A percentile compares a stretch with the other conserved stretches of the same genome.
These are phyloP conservation scores for Salix arbutifolia DNA, from an alignment of 345 rosid species.

Conservation along the genomic window DNA sequence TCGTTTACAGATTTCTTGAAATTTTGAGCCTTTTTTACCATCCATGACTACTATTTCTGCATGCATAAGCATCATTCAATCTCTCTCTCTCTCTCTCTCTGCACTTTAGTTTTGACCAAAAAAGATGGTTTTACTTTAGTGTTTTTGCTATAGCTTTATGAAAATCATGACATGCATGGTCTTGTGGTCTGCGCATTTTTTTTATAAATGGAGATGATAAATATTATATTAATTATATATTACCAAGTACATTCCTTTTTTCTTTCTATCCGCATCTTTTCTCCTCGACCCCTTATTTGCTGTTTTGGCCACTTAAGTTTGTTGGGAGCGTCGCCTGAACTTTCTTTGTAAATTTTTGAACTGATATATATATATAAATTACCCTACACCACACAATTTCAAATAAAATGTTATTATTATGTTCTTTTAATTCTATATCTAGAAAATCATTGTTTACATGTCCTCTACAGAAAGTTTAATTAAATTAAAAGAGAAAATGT, in stretches of 20 bases:
- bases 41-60: slow-evolving; percentile 22
- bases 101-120: slow-evolving; percentile 28
- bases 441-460: not conserved
- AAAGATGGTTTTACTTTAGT: slow-evolving; percentile 21
- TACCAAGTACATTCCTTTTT: not conserved
- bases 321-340: too few species aligned
- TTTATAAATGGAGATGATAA: not conserved
- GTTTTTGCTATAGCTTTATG: slow-evolving; percentile 25
- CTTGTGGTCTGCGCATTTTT: slow-evolving; percentile 1
- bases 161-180: slow-evolving; percentile 23
- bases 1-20: slow-evolving; percentile 24
- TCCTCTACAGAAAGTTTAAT: too few species aligned
- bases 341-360: too few species aligned
- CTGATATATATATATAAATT: too few species aligned
- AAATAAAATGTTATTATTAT: too few species aligned
- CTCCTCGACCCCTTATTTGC: not conserved
- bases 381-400: too few species aligned
- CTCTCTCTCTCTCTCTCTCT: slow-evolving; percentile 17
- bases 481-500: too few species aligned
- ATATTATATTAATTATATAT: not conserved
- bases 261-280: not conserved
- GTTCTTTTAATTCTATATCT: too few species aligned
- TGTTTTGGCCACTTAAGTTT: too few species aligned
- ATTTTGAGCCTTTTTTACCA: slow-evolving; percentile 10
- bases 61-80: slow-evolving; percentile 29